These are phyloP conservation scores for Cenchrus fungigraminus DNA, from an alignment of 176 grass and related monocot genomes.

Conservation along the genomic window DNA sequence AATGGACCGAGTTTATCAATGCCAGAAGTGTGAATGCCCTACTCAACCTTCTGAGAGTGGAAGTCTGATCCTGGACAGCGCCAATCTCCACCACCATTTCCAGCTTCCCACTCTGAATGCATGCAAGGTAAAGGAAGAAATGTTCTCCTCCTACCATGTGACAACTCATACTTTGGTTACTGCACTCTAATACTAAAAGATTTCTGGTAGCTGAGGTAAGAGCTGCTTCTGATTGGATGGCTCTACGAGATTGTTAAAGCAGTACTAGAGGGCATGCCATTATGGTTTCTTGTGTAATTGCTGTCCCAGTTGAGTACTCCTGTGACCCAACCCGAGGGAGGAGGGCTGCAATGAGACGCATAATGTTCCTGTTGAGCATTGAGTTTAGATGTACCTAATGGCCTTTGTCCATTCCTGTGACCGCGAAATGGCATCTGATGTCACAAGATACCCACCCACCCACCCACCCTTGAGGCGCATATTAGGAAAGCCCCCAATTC, in stretches of 20 bases:
- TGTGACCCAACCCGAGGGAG: neutral
- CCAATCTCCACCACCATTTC: constrained; percentile 9
- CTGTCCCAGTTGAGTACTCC: constrained; percentile 5
- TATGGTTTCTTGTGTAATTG: constrained; percentile 45
- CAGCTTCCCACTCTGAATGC: constrained; percentile 4
- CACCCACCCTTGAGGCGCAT: constrained; percentile 30
- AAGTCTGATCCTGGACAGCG: neutral
- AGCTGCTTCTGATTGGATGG: neutral
- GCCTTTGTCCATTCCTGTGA: constrained; percentile 26
- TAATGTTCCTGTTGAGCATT: neutral
- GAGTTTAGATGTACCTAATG: constrained; percentile 42
- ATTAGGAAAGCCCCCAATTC: constrained; percentile 19
- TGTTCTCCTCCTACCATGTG: constrained; percentile 29
- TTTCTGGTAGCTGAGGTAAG: neutral
- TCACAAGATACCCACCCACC: constrained; percentile 23
- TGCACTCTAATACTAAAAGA: neutral
- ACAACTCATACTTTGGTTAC: constrained; percentile 22
- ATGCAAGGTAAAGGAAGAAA: constrained; percentile 24
- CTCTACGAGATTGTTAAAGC: constrained; percentile 29
- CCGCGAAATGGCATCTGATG: constrained; percentile 28
- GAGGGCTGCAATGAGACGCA: constrained; percentile 10
- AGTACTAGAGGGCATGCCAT: constrained; percentile 12
- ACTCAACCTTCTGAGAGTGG: constrained; percentile 24
- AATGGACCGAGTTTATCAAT: constrained; percentile 13
- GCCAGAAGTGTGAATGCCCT: neutral